These are phyloP conservation scores for Candida xiaguanensis DNA, from an alignment of 805 yeast genomes.

Conservation along the genomic window DNA sequence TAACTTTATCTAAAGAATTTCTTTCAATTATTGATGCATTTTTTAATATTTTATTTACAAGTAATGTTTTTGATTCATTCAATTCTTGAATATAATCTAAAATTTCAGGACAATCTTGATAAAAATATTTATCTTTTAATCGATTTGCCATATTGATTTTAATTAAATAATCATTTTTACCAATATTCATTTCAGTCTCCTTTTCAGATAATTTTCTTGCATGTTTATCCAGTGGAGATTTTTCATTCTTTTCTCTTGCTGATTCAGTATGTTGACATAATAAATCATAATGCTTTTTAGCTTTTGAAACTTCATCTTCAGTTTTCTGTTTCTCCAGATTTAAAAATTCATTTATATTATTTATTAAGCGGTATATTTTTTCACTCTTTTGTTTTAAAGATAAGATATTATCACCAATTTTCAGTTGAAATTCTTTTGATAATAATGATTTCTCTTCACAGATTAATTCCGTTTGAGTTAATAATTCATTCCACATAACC, in stretches of 20 bases:
- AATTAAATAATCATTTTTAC: conserved; percentile 81
- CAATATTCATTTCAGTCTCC: conserved; percentile 77
- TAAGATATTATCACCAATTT: conserved; percentile 58
- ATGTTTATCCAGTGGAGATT: conserved; percentile 46
- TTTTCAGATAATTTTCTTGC: conserved; percentile 55
- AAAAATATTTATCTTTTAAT: conserved; percentile 85
- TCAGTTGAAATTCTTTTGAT: conserved; percentile 54
- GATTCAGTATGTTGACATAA: conserved; percentile 77
- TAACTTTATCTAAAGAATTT: conserved; percentile 40
- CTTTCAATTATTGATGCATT: conserved; percentile 61
- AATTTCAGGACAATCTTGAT: conserved; percentile 89
- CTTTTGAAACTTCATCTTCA: conserved; percentile 56
- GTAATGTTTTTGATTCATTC: conserved; percentile 71
- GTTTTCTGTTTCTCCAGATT: conserved; percentile 42
- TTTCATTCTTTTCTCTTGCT: conserved; percentile 72
- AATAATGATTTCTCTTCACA: conserved; percentile 64
- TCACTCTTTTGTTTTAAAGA: conserved; percentile 53
- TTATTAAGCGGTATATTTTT: conserved; percentile 52
- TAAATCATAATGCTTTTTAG: conserved; percentile 76
- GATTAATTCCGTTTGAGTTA: conserved; percentile 76
- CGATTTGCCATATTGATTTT: conserved; percentile 83
- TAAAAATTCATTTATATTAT: conserved; percentile 57
- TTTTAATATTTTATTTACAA: conserved; percentile 65
- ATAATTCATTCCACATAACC: conserved; percentile 86
- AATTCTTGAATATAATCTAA: conserved; percentile 81